These are phyloP conservation scores for Leishmania lainsoni DNA, from an alignment of 208 protist genomes.

Conservation along the genomic window DNA sequence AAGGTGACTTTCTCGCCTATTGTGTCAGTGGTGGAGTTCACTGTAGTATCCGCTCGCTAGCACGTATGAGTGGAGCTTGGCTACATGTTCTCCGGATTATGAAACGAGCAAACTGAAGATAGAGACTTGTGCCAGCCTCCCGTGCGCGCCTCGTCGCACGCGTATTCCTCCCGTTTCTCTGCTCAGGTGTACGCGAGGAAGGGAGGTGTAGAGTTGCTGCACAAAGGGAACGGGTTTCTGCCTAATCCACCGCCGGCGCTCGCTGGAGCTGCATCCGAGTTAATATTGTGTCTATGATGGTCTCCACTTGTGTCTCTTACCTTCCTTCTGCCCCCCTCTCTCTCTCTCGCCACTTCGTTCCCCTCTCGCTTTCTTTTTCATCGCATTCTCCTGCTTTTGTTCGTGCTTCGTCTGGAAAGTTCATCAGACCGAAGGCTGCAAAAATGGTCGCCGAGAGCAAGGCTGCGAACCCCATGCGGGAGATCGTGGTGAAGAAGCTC, in stretches of 20 bases:
- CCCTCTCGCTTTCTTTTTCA: background rate
- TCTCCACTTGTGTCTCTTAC: background rate
- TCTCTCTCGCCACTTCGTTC: background rate
- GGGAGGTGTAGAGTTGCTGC: background rate
- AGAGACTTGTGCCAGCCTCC: background rate
- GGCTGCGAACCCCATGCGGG: constrained; percentile 95
- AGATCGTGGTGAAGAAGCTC: constrained; percentile 99
- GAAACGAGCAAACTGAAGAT: background rate
- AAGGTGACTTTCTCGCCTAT: constrained; percentile 31
- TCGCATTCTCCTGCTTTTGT: background rate
- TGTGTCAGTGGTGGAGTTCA: constrained; percentile 31
- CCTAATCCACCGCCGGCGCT: background rate
- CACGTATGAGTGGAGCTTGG: background rate
- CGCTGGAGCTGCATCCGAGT: background rate
- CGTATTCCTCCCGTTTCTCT: background rate
- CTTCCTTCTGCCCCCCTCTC: background rate
- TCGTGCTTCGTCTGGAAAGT: constrained; percentile 6
- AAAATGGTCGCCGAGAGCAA: constrained; percentile 87
- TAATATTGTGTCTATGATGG: background rate
- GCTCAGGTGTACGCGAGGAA: background rate
- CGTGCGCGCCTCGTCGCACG: background rate
- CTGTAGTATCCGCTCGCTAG: constrained; percentile 1
- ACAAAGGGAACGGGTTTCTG: background rate
- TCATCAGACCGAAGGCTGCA: constrained; percentile 31
- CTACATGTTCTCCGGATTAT: background rate